Percentiles rank a stretch among this genome's conserved stretches.
Conservation (phyloP, 768 basidiomycete species). For the Roridomyces roridus region DNA sequence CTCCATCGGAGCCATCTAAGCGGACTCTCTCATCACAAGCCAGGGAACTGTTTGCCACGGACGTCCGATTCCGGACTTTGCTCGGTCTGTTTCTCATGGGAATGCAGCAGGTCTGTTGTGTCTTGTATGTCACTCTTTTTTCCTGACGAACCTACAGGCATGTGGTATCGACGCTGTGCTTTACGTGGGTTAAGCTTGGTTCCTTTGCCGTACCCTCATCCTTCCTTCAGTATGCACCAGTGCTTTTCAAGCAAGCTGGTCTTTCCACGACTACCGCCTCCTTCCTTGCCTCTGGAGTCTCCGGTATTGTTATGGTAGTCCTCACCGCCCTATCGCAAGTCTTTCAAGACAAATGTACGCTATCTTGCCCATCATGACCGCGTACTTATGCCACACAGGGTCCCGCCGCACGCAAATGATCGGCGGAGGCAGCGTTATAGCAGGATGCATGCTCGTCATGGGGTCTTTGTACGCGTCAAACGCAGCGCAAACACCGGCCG, state of each 20-base stretch:
- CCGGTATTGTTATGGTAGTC: slow-evolving; percentile 50
- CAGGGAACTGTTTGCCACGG: slow-evolving; percentile 33
- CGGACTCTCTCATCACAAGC: slow-evolving; percentile 22
- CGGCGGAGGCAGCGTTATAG: slow-evolving; percentile 47
- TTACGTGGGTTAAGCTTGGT: slow-evolving; percentile 21
- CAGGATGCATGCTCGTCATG: slow-evolving; percentile 46
- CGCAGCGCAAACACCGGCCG: slow-evolving; percentile 34
- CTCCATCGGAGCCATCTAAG: slow-evolving; percentile 3
- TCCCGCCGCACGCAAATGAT: slow-evolving; percentile 46
- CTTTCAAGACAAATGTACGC: slow-evolving; percentile 45
- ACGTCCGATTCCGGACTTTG: slow-evolving; percentile 37
- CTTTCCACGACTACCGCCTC: slow-evolving; percentile 50
- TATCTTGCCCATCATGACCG: not conserved
- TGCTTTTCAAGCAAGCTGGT: slow-evolving; percentile 57
- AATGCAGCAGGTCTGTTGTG: slow-evolving; percentile 44
- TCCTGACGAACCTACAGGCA: slow-evolving; percentile 29
- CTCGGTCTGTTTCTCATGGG: slow-evolving; percentile 50
- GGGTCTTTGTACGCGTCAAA: slow-evolving; percentile 50
- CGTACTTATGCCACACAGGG: slow-evolving; percentile 11
- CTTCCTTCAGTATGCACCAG: slow-evolving; percentile 47
- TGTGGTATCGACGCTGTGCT: slow-evolving; percentile 42
- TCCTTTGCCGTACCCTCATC: not conserved
- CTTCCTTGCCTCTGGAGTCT: slow-evolving; percentile 57
- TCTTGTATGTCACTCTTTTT: not conserved
- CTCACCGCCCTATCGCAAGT: slow-evolving; percentile 45